Percentiles rank a stretch among this genome's conserved stretches.
phyloP scores from a whole-genome alignment of 495 filamentous ascomycete genomes.

The Aspergillus affinis region DNA sequence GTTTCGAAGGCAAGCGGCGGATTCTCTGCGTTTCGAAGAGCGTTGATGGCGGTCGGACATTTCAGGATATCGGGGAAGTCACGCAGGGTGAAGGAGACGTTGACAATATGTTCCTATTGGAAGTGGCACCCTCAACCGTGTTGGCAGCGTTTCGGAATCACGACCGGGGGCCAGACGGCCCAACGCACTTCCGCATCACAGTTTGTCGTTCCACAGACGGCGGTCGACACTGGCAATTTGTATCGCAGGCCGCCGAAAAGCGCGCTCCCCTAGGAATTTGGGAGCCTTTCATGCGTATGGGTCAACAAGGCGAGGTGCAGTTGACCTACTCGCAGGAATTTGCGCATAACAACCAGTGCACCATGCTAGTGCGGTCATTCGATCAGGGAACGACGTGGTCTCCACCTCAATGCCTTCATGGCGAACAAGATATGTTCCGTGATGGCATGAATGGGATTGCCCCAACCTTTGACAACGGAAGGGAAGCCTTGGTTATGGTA shows the following conservation, averaged over 20 bases:
- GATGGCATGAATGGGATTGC: constrained; percentile 65
- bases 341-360: constrained; percentile 57
- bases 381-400: constrained; percentile 56
- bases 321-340: constrained; percentile 60
- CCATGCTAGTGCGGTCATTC: constrained; percentile 54
- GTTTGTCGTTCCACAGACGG: constrained; percentile 56
- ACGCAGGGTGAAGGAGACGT: constrained; percentile 47
- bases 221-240: constrained; percentile 53
- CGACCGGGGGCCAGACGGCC: constrained; percentile 39
- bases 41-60: constrained; percentile 37
- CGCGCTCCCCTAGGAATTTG: constrained; percentile 50
- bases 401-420: constrained; percentile 45
- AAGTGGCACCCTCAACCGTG: constrained; percentile 48
- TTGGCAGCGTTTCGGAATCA: constrained; percentile 63
- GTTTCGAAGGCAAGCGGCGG: constrained; percentile 29
- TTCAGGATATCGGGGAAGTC: constrained; percentile 38
- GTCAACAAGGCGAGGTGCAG: constrained; percentile 50
- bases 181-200: constrained; percentile 59
- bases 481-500: constrained; percentile 52
- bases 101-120: constrained; percentile 59
- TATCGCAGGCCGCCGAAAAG: constrained; percentile 51
- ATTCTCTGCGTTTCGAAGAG: constrained; percentile 36
- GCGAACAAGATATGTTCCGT: constrained; percentile 41
- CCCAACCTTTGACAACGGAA: constrained; percentile 37
- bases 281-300: constrained; percentile 61